Evolutionary conservation across 2,329 filamentous ascomycete species (phyloP).

Genomic region (Tetracladium maxilliforme): DNA sequence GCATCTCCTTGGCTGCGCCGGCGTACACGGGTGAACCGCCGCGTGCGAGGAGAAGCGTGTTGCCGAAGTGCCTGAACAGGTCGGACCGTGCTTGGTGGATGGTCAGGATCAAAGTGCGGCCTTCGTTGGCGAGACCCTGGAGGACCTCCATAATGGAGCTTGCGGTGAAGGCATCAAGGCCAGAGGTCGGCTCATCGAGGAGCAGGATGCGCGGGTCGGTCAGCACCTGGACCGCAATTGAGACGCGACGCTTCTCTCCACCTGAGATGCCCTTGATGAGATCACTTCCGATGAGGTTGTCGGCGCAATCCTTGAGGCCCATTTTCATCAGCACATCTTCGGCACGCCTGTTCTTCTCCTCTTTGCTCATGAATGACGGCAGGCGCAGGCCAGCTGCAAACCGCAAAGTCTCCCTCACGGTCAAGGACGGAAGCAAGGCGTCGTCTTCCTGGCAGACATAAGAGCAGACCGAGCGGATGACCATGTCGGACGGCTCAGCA

Average conservation of each 20-base stretch:
- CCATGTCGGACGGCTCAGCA: conserved; percentile 48
- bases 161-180: conserved; percentile 65
- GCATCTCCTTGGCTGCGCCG: conserved; percentile 47
- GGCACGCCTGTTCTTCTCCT: conserved; percentile 51
- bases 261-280: conserved; percentile 66
- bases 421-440: conserved; percentile 57
- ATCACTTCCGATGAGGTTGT: conserved; percentile 59
- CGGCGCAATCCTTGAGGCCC: conserved; percentile 65
- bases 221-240: conserved; percentile 64
- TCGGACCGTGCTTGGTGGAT: conserved; percentile 68
- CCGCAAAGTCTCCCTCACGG: conserved; percentile 58
- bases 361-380: conserved; percentile 53
- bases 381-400: conserved; percentile 60
- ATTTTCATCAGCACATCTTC: conserved; percentile 62
- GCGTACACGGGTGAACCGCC: conserved; percentile 56
- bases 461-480: conserved; percentile 57
- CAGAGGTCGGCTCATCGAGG: conserved; percentile 64
- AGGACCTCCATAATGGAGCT: conserved; percentile 65
- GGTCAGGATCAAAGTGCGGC: conserved; percentile 60
- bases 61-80: conserved; percentile 57
- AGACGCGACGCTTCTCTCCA: conserved; percentile 64
- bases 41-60: conserved; percentile 53
- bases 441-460: conserved; percentile 72
- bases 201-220: conserved; percentile 61
- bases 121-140: conserved; percentile 54